Percentiles rank a stretch among this genome's conserved stretches.
phyloP scores from a whole-genome alignment of 2,329 filamentous ascomycete species.

The Hortaea werneckii region DNA sequence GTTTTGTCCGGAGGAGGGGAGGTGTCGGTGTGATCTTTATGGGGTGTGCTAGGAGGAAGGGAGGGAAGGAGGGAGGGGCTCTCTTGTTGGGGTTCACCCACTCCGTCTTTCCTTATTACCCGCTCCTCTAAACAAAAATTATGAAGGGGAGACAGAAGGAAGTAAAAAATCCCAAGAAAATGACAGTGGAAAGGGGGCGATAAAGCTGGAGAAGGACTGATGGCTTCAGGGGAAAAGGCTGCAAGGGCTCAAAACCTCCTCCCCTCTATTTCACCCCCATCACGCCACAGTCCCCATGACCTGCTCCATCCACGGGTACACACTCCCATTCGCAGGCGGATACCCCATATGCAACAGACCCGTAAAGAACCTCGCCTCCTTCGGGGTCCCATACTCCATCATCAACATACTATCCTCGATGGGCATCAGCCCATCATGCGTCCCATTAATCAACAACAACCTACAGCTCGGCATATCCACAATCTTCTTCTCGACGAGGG shows the following conservation, averaged over 20 bases:
- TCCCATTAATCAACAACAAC: constrained; percentile 52
- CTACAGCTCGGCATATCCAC: constrained; percentile 46
- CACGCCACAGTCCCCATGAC: constrained; percentile 32
- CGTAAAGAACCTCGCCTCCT: constrained; percentile 55
- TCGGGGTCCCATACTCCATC: constrained; percentile 54
- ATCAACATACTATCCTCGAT: constrained; percentile 58
- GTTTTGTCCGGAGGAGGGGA: background rate
- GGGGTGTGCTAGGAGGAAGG: background rate
- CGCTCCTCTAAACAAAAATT: too few relatives aligned
- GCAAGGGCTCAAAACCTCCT: too few relatives aligned
- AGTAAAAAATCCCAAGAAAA: too few relatives aligned
- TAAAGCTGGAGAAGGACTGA: too few relatives aligned
- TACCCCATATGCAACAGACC: constrained; percentile 59
- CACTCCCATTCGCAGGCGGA: constrained; percentile 46
- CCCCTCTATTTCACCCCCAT: background rate
- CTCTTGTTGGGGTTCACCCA: too few relatives aligned
- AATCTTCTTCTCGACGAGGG: constrained; percentile 50
- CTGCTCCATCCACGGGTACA: constrained; percentile 54
- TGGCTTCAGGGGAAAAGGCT: too few relatives aligned
- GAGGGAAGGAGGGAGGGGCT: too few relatives aligned
- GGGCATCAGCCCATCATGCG: constrained; percentile 54
- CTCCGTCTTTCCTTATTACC: too few relatives aligned
- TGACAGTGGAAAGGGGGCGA: too few relatives aligned
- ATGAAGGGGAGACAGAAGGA: too few relatives aligned
- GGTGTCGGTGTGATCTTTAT: background rate